Percentiles rank a stretch among this genome's conserved stretches.
Evolutionary conservation across 1,284 basidiomycete species (phyloP).

Genomic region (Puccinia horiana): DNA sequence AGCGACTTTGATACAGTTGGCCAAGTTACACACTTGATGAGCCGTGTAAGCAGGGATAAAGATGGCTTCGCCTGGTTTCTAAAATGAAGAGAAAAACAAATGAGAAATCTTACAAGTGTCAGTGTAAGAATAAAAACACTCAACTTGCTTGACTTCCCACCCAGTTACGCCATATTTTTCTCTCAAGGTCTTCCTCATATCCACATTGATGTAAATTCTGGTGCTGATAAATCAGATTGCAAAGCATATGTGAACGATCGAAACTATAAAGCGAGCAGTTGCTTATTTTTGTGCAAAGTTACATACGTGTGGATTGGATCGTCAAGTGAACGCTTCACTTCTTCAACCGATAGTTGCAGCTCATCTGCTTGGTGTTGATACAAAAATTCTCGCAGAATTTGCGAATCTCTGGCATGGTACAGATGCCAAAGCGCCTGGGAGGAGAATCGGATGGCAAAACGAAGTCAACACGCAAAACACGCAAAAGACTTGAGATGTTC

Average conservation of each 20-base stretch:
- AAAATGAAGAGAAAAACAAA: constrained; percentile 1
- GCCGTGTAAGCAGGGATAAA: constrained; percentile 57
- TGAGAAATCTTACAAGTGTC: not conserved
- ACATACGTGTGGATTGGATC: constrained; percentile 46
- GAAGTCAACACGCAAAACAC: not conserved
- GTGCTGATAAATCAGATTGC: constrained; percentile 49
- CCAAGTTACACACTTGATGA: constrained; percentile 56
- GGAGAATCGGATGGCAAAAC: constrained; percentile 5
- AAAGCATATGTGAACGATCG: not conserved
- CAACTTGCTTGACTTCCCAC: constrained; percentile 53
- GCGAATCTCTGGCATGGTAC: constrained; percentile 54
- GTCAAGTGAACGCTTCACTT: constrained; percentile 31
- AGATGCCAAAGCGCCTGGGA: constrained; percentile 55
- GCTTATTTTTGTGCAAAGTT: not conserved
- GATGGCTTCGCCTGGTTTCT: constrained; percentile 55
- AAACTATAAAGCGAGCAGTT: not conserved
- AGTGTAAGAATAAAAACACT: not conserved
- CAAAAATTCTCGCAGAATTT: constrained; percentile 53
- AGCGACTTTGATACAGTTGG: constrained; percentile 57
- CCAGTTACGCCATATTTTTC: constrained; percentile 52
- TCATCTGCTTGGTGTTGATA: constrained; percentile 50
- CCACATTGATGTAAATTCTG: constrained; percentile 53
- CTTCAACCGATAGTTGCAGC: not conserved
- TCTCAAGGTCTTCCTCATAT: constrained; percentile 53
- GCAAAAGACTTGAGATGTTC: too few species aligned